phyloP scores from a whole-genome alignment of 176 grass and related monocot species.

The Eremochloa ophiuroides region DNA sequence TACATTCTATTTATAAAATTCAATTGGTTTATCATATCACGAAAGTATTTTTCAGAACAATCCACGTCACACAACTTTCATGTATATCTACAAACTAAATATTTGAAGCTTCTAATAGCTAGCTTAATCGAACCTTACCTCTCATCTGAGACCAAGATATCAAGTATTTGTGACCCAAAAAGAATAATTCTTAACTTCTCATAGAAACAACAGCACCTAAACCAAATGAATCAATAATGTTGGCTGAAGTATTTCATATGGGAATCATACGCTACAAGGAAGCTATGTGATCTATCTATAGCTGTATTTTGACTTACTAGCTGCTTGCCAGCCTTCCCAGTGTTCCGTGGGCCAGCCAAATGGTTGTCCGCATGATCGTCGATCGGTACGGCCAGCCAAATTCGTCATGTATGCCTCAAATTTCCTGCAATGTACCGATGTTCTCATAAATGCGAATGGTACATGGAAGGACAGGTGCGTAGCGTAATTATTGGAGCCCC shows the following conservation, averaged over 20 bases:
- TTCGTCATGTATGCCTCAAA: neutral
- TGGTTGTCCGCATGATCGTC: neutral
- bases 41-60: neutral
- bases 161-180: neutral
- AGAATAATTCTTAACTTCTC: neutral
- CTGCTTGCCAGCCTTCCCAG: neutral
- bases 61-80: no score
- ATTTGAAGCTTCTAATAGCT: neutral
- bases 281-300: neutral
- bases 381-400: neutral
- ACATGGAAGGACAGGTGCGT: neutral
- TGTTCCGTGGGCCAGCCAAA: neutral
- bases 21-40: neutral
- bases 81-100: neutral
- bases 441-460: neutral
- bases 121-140: neutral
- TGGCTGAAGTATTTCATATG: neutral
- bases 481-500: neutral
- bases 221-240: neutral
- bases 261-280: neutral
- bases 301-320: neutral
- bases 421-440: neutral
- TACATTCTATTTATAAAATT: no score
- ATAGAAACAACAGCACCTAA: neutral
- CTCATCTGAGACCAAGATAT: neutral